A percentile compares a stretch with the other conserved stretches of the same genome.
Conservation (phyloP, 83 land plant genomes). For the Picea engelmannii region DNA sequence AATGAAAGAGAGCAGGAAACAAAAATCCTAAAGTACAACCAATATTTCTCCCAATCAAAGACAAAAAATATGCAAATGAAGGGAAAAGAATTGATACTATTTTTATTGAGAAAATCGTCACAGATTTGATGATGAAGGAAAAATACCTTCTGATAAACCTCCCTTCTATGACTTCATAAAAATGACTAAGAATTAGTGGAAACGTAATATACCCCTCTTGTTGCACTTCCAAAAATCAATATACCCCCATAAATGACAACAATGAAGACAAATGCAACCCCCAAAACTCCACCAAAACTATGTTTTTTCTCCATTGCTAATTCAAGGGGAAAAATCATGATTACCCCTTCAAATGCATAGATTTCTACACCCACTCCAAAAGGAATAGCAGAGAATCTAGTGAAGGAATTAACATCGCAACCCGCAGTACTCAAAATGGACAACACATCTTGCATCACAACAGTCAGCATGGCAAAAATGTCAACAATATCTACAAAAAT, state of each 20-base stretch:
- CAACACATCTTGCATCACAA: constrained; percentile 16
- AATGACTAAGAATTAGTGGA: constrained; percentile 23
- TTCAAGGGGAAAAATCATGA: constrained; percentile 15
- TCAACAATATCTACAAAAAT: constrained; percentile 21
- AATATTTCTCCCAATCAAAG: constrained; percentile 26
- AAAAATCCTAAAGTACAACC: constrained; percentile 18
- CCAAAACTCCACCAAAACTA: constrained; percentile 22
- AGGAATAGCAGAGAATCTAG: background rate
- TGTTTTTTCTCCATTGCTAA: constrained; percentile 12
- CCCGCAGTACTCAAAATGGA: constrained; percentile 4
- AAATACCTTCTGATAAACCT: constrained; percentile 4
- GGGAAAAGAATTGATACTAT: constrained; percentile 11
- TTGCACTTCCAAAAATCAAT: constrained; percentile 25
- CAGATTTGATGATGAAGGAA: constrained; percentile 5
- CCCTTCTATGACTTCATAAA: constrained; percentile 20
- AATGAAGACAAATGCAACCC: constrained; percentile 18
- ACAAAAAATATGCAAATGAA: too few species aligned
- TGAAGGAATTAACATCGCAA: constrained; percentile 40
- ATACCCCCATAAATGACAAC: constrained; percentile 10
- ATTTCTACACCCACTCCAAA: constrained; percentile 23
- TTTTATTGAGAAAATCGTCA: background rate
- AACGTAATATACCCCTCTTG: constrained; percentile 21
- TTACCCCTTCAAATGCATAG: constrained; percentile 22
- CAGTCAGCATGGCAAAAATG: constrained; percentile 14
- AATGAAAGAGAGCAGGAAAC: constrained; percentile 23